Base-by-base conservation (phyloP, 441 rosid genomes). In the Jatropha podagrica region DNA sequence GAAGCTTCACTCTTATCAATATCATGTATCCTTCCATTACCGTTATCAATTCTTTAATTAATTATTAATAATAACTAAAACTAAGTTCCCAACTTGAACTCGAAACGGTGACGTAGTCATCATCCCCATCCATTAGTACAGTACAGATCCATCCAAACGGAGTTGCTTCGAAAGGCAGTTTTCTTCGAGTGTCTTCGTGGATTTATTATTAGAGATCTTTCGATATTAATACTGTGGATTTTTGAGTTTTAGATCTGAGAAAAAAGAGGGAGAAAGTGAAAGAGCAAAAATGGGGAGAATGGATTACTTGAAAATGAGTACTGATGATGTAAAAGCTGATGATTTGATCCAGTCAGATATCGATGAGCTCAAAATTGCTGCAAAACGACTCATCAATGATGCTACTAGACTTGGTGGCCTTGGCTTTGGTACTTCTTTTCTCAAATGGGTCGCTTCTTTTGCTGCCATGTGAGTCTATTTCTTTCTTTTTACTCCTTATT, bases 401-500 rank as follows among this genome's bases (percentile, higher is more conserved):
- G 88, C 88, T 10, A 17, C 86, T 13, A 84, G 64, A 77, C 88
- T 90, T 14, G 92, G 90, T 63, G 91, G 95, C 18, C 74, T 86
- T 38, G 92, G 83, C 2, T 88, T 91, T 23, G 97, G 91, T 26
- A 88, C 93, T 72, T 82, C 91, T 73, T 90, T 91, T 62, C 88
- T 93, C 83, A 82, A 86, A 86, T 88, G 96, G 90, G 74, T 88
- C 32, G 87, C 96, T 74, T 90, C 91, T 49, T 86, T 88, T 72
- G 81, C 97, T 66, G 96, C 96, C 11, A 93, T 91, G 96, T 91
- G 59, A 81, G 88, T 74, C n/a, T 32, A 1, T 32, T 32, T 32
- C 32, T 32, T 32, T 32, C 32, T 32, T 32, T 32, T 32, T 20
- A 44, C 68, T 46, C 18, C 23, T 26, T 37, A 8, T 37, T 27